Base-by-base conservation (phyloP, 768 basidiomycete genomes). In the Pulveroboletus sp. region DNA sequence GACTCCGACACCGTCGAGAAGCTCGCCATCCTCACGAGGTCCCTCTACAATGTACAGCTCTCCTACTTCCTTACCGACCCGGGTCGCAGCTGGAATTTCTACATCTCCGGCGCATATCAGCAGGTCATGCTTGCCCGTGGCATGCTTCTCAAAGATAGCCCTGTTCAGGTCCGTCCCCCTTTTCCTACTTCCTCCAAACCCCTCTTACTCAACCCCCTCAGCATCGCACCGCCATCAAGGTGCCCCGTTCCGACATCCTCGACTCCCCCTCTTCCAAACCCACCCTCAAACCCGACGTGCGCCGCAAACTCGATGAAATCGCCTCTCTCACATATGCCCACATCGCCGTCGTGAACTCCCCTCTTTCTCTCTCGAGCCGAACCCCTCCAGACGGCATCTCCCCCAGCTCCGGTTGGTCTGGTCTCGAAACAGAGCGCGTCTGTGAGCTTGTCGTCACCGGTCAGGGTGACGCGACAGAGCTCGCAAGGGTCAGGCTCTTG, bases 401-500 rank as follows among this genome's bases (percentile, higher is more conserved):
- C 56, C 85, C 73, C 55, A 85, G 76, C 57, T 84, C 83, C 23
- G 88, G 89, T 30, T 91, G 89, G 79, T 86, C 86, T 5, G 93
- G 94, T 2, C 79, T 98, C 14, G 95, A 97, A 73, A 89, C 90
- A 1, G 95, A 98, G 68, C 78, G 92, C 49, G 86, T 91, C 40
- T 97, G 95, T 61, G 93, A 96, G 63, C 77, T 97, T 36, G 88
- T 94, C 52, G 78, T 98, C 51, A 91, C 90, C 19, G 95, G 95
- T 2, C 77, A 81, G 38, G 86, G 88, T 35, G 91, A 96, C 62
- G 83, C 89, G 31, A 93, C 95, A 17, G 91, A 95, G 60, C 76
- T 94, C 23, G 95, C 95, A 26, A 82, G 93, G 57, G 89, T 96
- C 31, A 81, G 90, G 27, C 68, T 98, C 38, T 73, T 98, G 55